Evolutionary conservation across 2,329 filamentous ascomycete species (phyloP), one percentile per base, ranked within the genome.

Genomic region (Cladosporium sp.): DNA sequence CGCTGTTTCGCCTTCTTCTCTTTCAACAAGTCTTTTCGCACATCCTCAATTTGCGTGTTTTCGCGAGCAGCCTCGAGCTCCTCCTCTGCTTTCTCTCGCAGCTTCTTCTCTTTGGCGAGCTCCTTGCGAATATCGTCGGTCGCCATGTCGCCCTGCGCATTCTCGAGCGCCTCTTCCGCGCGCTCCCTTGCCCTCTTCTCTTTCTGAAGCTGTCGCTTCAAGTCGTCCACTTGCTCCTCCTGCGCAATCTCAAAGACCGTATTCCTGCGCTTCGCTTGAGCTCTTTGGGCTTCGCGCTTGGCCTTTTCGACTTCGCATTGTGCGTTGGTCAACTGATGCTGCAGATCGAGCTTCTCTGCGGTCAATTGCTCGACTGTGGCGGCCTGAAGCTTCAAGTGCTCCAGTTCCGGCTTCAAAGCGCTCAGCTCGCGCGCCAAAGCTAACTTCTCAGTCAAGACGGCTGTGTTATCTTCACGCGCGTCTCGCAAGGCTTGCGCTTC

Each of bases 251-350:
- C 78, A 37, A 76, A 75, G 55, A 78, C 76, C 40, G 75, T 82
- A 70, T 69, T 80, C 68, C 70, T 75, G 48, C 75, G 77, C 63
- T 81, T 80, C 1, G 76, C 76, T 4, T 76, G 65, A 3, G 80
- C 81, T 52, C 86, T 83, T 63, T 86, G 83, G 8, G 82, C 78
- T 3, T 85, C 81, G n/a, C 85, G 83, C 71, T 85, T 93, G 70
- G 94, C 90, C 63, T 89, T 90, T 62, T 92, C 90, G 2, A 96
- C 79, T 65, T 96, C 89, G 42, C 90, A 85, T 71, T 96, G 89
- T 2, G 92, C 73, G 1, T 87, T 85, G 67, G 82, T 87, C 25
- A 96, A 73, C 72, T 94, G 89, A 47, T 89, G 86, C 68, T 94
- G 87, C 13, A 97, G 75, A 1, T 87, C 81, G 45, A 93, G 78